Conservation (phyloP, 208 protist genomes). For the Porcisia hertigi region DNA sequence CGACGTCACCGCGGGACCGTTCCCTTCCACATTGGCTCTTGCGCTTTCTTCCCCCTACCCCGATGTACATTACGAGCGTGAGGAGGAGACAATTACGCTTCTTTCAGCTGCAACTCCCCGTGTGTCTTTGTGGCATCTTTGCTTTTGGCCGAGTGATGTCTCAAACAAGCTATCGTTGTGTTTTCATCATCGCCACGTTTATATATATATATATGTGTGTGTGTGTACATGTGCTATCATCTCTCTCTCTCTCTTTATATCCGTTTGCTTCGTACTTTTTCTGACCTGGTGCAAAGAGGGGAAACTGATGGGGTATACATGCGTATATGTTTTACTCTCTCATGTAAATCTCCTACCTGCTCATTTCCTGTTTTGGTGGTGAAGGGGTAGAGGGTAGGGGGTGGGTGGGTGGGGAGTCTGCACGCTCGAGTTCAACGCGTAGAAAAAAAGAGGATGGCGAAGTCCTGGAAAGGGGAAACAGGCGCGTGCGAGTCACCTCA, state of each 20-base stretch:
- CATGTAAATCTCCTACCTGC: not conserved
- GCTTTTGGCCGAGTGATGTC: too few relatives aligned
- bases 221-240: not conserved
- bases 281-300: not conserved
- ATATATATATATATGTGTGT: not conserved
- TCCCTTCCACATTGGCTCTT: not conserved
- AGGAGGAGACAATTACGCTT: not conserved
- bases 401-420: too few relatives aligned
- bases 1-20: not conserved
- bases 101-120: not conserved
- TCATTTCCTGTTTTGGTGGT: not conserved
- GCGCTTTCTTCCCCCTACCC: not conserved
- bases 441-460: not conserved
- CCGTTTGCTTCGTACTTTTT: not conserved
- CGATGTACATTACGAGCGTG: not conserved
- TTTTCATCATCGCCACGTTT: not conserved
- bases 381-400: too few relatives aligned
- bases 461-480: not conserved
- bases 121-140: not conserved
- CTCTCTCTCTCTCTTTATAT: too few relatives aligned
- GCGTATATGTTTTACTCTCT: not conserved
- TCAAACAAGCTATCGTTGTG: not conserved
- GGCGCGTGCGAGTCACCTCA: not conserved
- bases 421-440: not conserved
- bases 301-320: too few relatives aligned